phyloP scores from a whole-genome alignment of 2,329 filamentous ascomycete genomes.

The Canariomyces notabilis region DNA sequence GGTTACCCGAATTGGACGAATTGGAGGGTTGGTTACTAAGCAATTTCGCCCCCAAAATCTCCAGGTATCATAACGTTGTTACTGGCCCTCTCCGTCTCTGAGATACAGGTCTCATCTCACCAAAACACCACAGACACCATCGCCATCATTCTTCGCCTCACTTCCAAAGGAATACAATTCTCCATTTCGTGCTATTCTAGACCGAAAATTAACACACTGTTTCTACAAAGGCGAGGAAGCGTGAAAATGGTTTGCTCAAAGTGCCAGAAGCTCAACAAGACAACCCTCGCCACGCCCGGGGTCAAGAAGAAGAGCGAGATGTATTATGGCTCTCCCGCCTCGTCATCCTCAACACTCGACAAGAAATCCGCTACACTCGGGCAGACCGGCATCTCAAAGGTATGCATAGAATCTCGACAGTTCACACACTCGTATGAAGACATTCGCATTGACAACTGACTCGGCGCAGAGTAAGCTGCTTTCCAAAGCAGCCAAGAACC shows the following conservation, averaged over 20 bases:
- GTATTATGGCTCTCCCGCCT: conserved; percentile 56
- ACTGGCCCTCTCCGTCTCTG: too few species aligned
- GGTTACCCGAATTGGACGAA: neutral
- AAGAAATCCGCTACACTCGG: conserved; percentile 51
- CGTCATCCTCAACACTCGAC: conserved; percentile 35
- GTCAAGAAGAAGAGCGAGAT: conserved; percentile 65
- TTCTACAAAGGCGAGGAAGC: neutral
- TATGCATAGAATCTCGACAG: conserved; percentile 30
- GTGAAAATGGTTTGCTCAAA: conserved; percentile 57
- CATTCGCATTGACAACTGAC: neutral
- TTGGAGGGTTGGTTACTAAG: neutral
- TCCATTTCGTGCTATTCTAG: too few species aligned
- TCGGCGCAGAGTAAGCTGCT: conserved; percentile 59
- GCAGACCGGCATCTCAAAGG: conserved; percentile 55
- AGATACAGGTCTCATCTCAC: neutral
- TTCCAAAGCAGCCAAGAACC: conserved; percentile 60
- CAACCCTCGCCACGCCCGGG: conserved; percentile 56
- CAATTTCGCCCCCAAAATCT: neutral
- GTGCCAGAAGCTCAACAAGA: conserved; percentile 58
- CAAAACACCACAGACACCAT: too few species aligned
- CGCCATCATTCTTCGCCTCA: too few species aligned
- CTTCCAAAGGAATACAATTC: too few species aligned
- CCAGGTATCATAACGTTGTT: too few species aligned
- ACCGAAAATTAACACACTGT: too few species aligned
- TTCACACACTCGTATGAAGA: too few species aligned